Evolutionary conservation across 352 stramenopile genomes (phyloP).

Genomic region (Globisporangium canariense): DNA sequence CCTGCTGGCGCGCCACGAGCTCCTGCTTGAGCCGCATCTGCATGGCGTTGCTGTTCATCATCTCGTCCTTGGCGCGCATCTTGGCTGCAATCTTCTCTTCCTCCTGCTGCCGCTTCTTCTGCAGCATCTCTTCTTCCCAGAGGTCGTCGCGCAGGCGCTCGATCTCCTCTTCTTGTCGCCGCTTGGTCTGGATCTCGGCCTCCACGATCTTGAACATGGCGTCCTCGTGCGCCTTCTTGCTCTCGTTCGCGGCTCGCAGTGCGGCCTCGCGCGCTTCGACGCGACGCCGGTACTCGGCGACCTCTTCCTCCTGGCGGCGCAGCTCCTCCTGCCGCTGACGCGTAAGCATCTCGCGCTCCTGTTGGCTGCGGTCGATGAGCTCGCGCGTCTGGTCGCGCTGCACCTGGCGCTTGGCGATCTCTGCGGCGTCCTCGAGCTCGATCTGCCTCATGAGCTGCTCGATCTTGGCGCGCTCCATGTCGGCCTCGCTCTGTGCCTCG

Average conservation of each 20-base stretch:
- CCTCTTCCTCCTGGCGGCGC: conserved; percentile 39
- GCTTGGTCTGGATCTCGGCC: conserved; percentile 80
- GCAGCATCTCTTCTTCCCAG: conserved; percentile 90
- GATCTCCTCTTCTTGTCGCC: conserved; percentile 85
- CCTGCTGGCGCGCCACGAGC: conserved; percentile 48
- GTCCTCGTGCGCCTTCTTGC: conserved; percentile 67
- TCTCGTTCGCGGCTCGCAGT: conserved; percentile 59
- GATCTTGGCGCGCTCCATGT: conserved; percentile 79
- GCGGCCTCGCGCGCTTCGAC: conserved; percentile 43
- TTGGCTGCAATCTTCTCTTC: conserved; percentile 61
- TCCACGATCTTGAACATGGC: conserved; percentile 75
- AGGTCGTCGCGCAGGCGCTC: conserved; percentile 84
- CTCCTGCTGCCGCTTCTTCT: conserved; percentile 74
- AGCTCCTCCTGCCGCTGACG: conserved; percentile 28
- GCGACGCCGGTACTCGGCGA: conserved; percentile 46
- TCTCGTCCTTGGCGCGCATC: conserved; percentile 74
- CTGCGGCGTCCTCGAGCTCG: conserved; percentile 75
- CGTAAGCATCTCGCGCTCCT: conserved; percentile 31
- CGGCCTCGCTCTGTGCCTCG: conserved; percentile 65
- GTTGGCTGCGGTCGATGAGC: conserved; percentile 52
- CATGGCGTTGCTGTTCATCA: conserved; percentile 82
- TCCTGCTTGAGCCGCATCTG: conserved; percentile 61
- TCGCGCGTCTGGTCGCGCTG: conserved; percentile 56
- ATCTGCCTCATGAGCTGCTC: conserved; percentile 87
- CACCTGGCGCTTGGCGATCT: conserved; percentile 58